Base-by-base conservation (phyloP, 169 alveolate genomes). In the Theileria annulata region DNA sequence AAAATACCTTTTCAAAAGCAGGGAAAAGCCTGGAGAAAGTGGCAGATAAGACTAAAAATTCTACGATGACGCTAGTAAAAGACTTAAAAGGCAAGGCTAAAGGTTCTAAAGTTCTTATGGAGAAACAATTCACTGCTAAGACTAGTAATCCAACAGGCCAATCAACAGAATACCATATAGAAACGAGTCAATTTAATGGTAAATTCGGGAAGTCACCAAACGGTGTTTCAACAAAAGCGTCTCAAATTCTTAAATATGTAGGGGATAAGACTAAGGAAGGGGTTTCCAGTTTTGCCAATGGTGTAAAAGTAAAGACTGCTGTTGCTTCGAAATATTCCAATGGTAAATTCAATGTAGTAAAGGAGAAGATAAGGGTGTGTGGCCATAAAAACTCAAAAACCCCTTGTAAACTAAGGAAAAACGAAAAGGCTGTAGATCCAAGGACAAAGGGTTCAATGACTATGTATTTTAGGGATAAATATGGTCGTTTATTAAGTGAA, bases 181-280 rank as follows among this genome's bases (percentile, higher is more conserved):
- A 12, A 42, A 0, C 51, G 15, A 10, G 19, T 42, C 51, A 42
- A 17, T 42, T 42, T 42, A 42, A 17, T 12, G 48, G 48, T 17
- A n/a, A 15, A 10, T 27, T 62, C 15, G 25, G 42, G 71, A 9
- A 62, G 10, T 62, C 71, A 15, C 19, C 71, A 23, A 62, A 25
- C 48, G 48, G 31, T 27, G 49, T 30, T 28, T 0, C 25, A n/a
- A 3, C 71, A 62, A 30, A 17, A 9, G 19, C 3, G 48, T n/a
- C 71, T 2, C 31, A 62, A 15, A 62, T 28, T 17, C 8, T 21
- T 5, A 23, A 62, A 27, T n/a, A 62, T 2, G 3, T 37, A n/a
- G 71, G 51, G 5, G 49, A 25, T 19, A 62, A 19, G 71, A 62
- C 71, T 30, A 62, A 25, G 48, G 19, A 62, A 37, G 48, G 71